Conservation (phyloP, 257 asterid species). For the Petrea volubilis region DNA sequence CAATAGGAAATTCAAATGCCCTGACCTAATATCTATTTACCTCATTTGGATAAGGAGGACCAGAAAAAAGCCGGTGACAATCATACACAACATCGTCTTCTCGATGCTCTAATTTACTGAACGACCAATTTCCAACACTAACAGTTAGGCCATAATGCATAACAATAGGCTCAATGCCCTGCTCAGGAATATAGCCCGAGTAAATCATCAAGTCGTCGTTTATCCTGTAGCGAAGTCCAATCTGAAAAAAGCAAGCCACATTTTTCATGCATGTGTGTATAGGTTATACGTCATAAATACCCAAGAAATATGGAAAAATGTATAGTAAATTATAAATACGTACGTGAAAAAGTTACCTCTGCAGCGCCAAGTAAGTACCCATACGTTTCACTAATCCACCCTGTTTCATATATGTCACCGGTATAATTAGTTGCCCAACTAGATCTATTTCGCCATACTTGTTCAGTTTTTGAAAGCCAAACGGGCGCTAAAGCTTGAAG, state of each 20-base stretch:
- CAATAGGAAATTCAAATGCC: too few species aligned
- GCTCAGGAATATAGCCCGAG: slow-evolving; percentile 86
- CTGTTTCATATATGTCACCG: slow-evolving; percentile 78
- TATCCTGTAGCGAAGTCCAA: slow-evolving; percentile 90
- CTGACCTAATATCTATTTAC: slow-evolving; percentile 46
- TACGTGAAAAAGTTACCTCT: slow-evolving; percentile 50
- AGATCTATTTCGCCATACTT: slow-evolving; percentile 71
- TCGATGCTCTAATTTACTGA: slow-evolving; percentile 81
- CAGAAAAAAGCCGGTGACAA: slow-evolving; percentile 87
- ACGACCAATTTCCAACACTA: slow-evolving; percentile 90
- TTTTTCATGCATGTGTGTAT: slow-evolving; percentile 10
- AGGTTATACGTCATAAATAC: too few species aligned
- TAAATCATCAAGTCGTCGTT: slow-evolving; percentile 84
- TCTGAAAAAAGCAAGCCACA: slow-evolving; percentile 55
- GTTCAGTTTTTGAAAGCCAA: slow-evolving; percentile 93
- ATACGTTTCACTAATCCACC: slow-evolving; percentile 99
- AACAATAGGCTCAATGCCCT: slow-evolving; percentile 89
- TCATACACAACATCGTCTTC: slow-evolving; percentile 83
- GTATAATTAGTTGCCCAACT: slow-evolving; percentile 88
- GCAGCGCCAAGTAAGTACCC: slow-evolving; percentile 98
- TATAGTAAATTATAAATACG: background rate
- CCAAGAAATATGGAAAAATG: background rate
- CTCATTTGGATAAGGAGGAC: slow-evolving; percentile 96
- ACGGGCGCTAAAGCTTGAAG: slow-evolving; percentile 88
- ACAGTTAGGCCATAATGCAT: slow-evolving; percentile 95